These are phyloP conservation scores for Candida sonorensis DNA, from an alignment of 805 yeast genomes.

Conservation along the genomic window DNA sequence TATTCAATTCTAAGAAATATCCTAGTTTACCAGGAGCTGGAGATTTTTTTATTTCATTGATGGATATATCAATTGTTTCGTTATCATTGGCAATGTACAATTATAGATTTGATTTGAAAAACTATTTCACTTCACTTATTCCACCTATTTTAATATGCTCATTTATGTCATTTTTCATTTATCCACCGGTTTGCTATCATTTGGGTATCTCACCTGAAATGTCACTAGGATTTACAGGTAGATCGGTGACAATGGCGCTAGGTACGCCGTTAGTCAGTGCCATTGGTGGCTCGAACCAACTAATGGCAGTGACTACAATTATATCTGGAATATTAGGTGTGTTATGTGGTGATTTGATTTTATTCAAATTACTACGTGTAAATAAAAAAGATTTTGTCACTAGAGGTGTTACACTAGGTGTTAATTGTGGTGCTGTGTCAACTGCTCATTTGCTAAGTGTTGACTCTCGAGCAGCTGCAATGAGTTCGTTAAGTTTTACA, in stretches of 20 bases:
- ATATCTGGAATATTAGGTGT: constrained; percentile 74
- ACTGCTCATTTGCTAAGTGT: constrained; percentile 65
- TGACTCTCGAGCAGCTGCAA: constrained; percentile 77
- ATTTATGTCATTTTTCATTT: constrained; percentile 53
- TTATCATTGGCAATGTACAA: constrained; percentile 73
- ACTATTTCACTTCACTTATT: constrained; percentile 50
- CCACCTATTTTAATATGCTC: constrained; percentile 54
- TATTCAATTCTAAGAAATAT: constrained; percentile 38
- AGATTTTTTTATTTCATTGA: constrained; percentile 59
- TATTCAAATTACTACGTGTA: constrained; percentile 39
- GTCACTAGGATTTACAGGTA: constrained; percentile 69
- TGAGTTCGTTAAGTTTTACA: constrained; percentile 65
- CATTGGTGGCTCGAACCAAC: constrained; percentile 59
- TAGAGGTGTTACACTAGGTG: constrained; percentile 69
- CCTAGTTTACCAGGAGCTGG: constrained; percentile 72
- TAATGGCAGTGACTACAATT: constrained; percentile 76
- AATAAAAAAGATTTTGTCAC: constrained; percentile 63
- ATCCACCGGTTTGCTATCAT: constrained; percentile 62
- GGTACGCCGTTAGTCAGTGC: constrained; percentile 71
- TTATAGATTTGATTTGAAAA: constrained; percentile 55
- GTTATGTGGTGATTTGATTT: constrained; percentile 50
- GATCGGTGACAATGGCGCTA: constrained; percentile 73
- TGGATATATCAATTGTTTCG: constrained; percentile 75
- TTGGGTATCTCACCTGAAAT: constrained; percentile 56
- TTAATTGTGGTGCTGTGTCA: constrained; percentile 78